phyloP scores from a whole-genome alignment of 2,329 filamentous ascomycete species.

The Capronia coronata region DNA sequence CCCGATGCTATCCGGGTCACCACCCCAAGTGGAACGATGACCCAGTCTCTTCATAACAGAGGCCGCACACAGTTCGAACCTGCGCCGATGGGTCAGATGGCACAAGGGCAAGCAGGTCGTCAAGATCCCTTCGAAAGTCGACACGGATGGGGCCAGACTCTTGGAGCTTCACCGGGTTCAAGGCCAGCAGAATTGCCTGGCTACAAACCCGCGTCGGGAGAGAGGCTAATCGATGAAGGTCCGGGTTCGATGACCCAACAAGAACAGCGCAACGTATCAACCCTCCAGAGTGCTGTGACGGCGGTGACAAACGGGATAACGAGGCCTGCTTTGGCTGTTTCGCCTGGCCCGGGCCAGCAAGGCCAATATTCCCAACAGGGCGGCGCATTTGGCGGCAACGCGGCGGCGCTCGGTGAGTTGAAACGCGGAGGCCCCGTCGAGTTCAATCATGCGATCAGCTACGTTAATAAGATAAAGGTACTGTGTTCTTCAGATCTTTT shows the following conservation, averaged over 20 bases:
- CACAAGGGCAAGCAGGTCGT: constrained; percentile 8
- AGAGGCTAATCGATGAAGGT: constrained; percentile 20
- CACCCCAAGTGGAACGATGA: constrained; percentile 94
- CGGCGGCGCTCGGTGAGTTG: constrained; percentile 39
- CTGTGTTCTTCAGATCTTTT: constrained; percentile 28
- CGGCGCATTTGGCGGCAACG: constrained; percentile 48
- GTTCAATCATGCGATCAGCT: constrained; percentile 98
- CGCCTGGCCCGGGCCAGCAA: constrained; percentile 38
- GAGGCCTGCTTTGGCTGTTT: constrained; percentile 43
- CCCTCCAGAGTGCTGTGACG: constrained; percentile 59
- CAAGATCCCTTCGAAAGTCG: constrained; percentile 24
- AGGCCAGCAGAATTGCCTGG: constrained; percentile 24
- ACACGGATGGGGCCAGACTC: constrained; percentile 25
- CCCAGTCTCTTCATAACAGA: constrained; percentile 66
- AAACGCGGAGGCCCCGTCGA: constrained; percentile 93
- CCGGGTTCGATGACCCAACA: constrained; percentile 20
- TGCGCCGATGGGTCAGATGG: constrained; percentile 26
- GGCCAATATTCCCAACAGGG: constrained; percentile 31
- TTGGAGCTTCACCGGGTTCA: constrained; percentile 31
- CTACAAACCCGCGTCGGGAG: constrained; percentile 15
- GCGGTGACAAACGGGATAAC: constrained; percentile 49
- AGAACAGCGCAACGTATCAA: constrained; percentile 32
- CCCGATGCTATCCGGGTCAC: constrained; percentile 95
- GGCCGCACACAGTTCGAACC: constrained; percentile 29
- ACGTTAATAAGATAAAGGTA: constrained; percentile 99